Evolutionary conservation across 257 asterid species (phyloP).

Genomic region (Solanum ossicruentum): DNA sequence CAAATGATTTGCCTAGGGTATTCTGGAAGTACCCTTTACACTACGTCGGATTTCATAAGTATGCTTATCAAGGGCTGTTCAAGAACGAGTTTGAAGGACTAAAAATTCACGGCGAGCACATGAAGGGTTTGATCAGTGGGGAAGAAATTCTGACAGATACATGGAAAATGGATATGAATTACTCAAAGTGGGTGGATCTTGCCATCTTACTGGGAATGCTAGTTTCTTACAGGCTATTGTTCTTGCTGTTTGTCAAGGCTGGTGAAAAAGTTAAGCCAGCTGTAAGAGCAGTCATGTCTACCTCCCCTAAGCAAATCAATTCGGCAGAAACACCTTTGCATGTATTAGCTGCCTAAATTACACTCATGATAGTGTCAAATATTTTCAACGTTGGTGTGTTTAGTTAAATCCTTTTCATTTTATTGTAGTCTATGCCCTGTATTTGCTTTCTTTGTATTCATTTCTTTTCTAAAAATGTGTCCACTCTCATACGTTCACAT

Average conservation of each 20-base stretch:
- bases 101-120: neutral
- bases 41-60: slow-evolving; percentile 45
- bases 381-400: neutral
- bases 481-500: neutral
- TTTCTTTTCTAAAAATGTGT: neutral
- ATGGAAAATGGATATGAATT: slow-evolving; percentile 42
- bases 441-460: neutral
- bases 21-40: slow-evolving; percentile 64
- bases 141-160: slow-evolving; percentile 31
- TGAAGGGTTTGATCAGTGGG: slow-evolving; percentile 17
- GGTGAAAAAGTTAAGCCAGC: slow-evolving; percentile 21
- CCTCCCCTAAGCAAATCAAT: neutral
- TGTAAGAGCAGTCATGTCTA: neutral
- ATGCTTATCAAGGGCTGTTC: slow-evolving; percentile 49
- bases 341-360: neutral
- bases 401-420: neutral
- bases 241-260: slow-evolving; percentile 24
- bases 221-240: slow-evolving; percentile 23
- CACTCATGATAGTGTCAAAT: neutral
- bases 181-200: slow-evolving; percentile 57
- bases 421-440: neutral
- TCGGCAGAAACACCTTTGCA: neutral
- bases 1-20: slow-evolving; percentile 29
- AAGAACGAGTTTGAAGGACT: slow-evolving; percentile 51
- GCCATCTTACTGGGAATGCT: slow-evolving; percentile 36